Conservation (phyloP, 2,329 filamentous ascomycete species). For the Penicillium polonicum region DNA sequence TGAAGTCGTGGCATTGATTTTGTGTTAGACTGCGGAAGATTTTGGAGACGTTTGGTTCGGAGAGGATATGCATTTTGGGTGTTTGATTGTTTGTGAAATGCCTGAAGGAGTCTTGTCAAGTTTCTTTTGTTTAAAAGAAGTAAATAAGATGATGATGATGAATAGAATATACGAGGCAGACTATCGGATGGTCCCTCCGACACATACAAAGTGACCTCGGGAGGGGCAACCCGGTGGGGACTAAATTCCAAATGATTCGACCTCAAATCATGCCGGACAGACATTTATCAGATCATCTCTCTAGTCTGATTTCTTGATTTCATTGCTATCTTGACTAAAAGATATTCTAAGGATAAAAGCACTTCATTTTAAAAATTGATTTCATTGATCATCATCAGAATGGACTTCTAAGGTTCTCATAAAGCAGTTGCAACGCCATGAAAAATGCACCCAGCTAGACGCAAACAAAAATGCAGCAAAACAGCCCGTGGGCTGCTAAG, state of each 20-base stretch:
- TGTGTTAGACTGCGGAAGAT: slow-evolving; percentile 35
- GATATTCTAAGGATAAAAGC: too few relatives aligned
- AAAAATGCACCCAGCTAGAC: slow-evolving; percentile 26
- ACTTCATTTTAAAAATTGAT: background rate
- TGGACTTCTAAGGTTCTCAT: background rate
- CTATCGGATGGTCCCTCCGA: slow-evolving; percentile 7
- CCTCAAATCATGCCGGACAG: background rate
- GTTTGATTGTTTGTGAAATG: background rate
- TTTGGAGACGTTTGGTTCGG: slow-evolving; percentile 34
- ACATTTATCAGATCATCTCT: background rate
- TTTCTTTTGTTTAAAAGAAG: background rate
- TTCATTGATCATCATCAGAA: slow-evolving; percentile 21
- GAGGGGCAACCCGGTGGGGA: slow-evolving; percentile 8
- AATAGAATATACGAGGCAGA: background rate
- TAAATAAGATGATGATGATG: background rate
- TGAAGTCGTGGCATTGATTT: slow-evolving; percentile 36
- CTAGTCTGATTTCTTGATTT: background rate
- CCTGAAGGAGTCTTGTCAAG: too few relatives aligned
- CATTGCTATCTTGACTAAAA: background rate
- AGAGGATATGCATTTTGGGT: slow-evolving; percentile 36
- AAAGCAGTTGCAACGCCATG: slow-evolving; percentile 6
- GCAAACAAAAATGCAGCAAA: slow-evolving; percentile 19
- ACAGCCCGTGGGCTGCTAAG: slow-evolving; percentile 5
- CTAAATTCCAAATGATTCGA: background rate
- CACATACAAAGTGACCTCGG: background rate